Conservation (phyloP, 2,329 filamentous ascomycete genomes). For the Periconia macrospinosa region DNA sequence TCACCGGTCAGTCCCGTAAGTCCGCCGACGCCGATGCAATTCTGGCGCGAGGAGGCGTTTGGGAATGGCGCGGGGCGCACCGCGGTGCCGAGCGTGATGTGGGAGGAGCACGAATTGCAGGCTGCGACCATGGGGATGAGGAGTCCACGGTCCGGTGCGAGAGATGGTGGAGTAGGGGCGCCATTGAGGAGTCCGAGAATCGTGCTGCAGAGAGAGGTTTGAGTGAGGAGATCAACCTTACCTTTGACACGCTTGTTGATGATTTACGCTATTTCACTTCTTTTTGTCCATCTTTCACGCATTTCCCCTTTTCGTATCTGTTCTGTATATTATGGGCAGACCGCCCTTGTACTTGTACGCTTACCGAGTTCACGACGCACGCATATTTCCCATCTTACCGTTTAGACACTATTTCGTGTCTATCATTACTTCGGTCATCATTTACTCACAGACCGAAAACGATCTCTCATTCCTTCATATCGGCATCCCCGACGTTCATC, state of each 20-base stretch:
- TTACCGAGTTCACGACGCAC: no score
- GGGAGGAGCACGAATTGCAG: background rate
- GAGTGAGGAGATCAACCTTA: background rate
- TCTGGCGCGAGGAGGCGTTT: conserved; percentile 15
- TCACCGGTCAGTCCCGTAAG: conserved; percentile 13
- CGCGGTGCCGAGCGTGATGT: background rate
- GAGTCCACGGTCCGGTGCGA: background rate
- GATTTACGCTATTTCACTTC: no score
- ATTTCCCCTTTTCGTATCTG: no score
- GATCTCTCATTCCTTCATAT: no score
- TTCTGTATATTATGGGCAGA: no score
- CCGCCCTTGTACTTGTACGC: no score
- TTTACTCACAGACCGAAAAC: no score
- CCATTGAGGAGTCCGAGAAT: conserved; percentile 10
- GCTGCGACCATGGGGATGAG: conserved; percentile 5
- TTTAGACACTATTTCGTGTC: no score
- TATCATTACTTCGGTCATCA: no score
- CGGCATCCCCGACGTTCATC: no score
- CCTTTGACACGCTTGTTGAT: background rate
- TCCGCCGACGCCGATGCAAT: conserved; percentile 12
- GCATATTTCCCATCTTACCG: no score
- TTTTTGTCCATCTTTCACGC: no score
- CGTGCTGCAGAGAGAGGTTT: conserved; percentile 7
- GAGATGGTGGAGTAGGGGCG: conserved; percentile 5
- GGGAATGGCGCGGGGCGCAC: conserved; percentile 1